Base-by-base conservation (phyloP, 2,329 filamentous ascomycete species). In the Stachybotrys elegans region DNA sequence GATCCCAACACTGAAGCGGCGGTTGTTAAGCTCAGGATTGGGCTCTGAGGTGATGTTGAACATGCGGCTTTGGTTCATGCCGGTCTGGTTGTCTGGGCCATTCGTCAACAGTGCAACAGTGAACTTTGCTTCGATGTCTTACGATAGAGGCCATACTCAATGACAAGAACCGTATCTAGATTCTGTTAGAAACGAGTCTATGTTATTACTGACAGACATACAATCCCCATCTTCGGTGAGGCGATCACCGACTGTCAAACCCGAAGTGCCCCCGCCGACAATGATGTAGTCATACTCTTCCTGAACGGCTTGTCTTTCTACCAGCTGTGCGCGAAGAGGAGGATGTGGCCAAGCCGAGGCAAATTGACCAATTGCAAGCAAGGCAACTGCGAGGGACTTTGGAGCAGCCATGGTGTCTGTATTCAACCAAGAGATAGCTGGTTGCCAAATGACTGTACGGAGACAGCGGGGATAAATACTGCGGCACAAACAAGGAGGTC, bases 251-350 rank as follows among this genome's bases (percentile, higher is more conserved):
- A 73, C 54, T 4, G 62, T 61, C 19, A 73, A 54, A 22, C 70
- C 71, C 13, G 68, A 66, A 7, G 67, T 68, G 2, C 70, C 71
- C 7, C 66, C 70, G 17, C 50, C 45, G 5, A 50, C 40, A 13
- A 53, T 57, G 14, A 71, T 53, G 42, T 62, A 62, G 47, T 58
- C 55, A 27, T 54, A 58, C 20, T 43, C 47, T 12, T 40, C 38
- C 20, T 23, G 21, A 17, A 40, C 38, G n/a, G 20, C 38, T 9
- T 23, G 22, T 27, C 22, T 16, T 29, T 40, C 22, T 4, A 40
- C 22, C 11, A 40, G 27, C n/a, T 19, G 38, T 17, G 38, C 38
- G 16, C 29, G 22, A 22, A 40, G 11, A 20, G 38, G 38, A 6
- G 38, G 38, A 11, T 19, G 27, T 19, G 38, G 38, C 38, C 38